Percentiles rank a stretch among this genome's conserved stretches.
These are phyloP conservation scores for Sugiyamaella marilandica DNA, from an alignment of 805 yeast genomes.

Conservation along the genomic window DNA sequence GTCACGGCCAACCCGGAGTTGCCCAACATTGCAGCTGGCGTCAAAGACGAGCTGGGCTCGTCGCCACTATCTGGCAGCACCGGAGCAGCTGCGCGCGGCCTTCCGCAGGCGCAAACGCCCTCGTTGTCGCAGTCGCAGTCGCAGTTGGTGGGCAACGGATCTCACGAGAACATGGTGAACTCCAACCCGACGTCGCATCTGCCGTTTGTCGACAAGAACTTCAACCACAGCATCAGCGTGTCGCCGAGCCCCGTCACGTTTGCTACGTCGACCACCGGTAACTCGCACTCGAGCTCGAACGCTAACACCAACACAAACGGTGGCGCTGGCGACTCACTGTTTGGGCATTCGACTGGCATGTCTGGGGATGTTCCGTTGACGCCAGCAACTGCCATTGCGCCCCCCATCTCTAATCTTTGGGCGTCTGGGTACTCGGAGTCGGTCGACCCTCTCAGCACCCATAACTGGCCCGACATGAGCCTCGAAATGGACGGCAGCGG, in stretches of 20 bases:
- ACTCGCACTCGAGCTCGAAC: not conserved
- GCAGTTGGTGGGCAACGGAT: not conserved
- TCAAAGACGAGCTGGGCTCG: not conserved
- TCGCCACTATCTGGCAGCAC: not conserved
- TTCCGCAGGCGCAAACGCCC: not conserved
- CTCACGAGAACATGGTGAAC: not conserved
- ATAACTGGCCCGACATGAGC: not conserved
- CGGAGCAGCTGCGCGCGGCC: not conserved
- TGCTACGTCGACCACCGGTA: not conserved
- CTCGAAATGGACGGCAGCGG: constrained; percentile 5
- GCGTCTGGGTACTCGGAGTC: not conserved
- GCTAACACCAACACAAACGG: too few species aligned
- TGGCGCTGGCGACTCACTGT: not conserved
- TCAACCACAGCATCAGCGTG: not conserved
- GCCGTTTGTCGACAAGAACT: not conserved
- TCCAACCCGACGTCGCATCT: not conserved
- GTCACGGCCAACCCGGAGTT: constrained; percentile 20
- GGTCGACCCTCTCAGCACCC: not conserved
- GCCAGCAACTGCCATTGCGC: not conserved
- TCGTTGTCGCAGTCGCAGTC: too few species aligned
- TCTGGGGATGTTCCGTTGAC: not conserved
- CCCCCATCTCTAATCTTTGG: not conserved
- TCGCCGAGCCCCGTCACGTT: not conserved
- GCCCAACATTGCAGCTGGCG: not conserved
- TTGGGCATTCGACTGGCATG: not conserved